Base-by-base conservation (phyloP, 768 basidiomycete species). In the Clavaria fumosa region DNA sequence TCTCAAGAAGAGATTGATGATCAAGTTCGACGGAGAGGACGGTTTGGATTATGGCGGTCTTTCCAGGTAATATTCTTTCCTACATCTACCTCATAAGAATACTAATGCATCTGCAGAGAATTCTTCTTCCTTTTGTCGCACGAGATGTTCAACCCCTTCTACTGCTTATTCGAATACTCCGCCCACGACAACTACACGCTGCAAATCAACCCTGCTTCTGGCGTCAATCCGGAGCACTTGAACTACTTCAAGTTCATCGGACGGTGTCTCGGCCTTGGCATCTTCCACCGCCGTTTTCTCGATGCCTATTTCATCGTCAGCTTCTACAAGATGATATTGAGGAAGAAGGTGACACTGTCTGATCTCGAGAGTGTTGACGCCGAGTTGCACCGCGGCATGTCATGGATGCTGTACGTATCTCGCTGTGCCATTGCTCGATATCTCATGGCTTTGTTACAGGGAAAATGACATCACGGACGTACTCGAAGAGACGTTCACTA, bases 181-280 rank as follows among this genome's bases (percentile, higher is more conserved):
- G 95, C 95, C 14, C 93, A 96, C 63, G 95, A 97, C 68, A 97
- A 99, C 61, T 99, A 99, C 55, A 97, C 95, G 7, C 78, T 99
- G 20, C 95, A 99, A 60, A 97, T 99, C 59, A 97, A 97, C 61
- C 93, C 93, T 9, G 90, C 89, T 7, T 95, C 90, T 23, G 86
- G 86, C 30, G 88, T 99, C 48, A 99, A 99, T 57, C 95, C 95
- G 0, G 95, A 99, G 60, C 95, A 99, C 60, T 61, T 99, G 55
- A 97, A 97, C 64, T 99, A 97, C 64, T 97, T 97, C 81, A 96
- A 97, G 63, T 97, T 99, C 59, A 97, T 99, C 46, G 95, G 95
- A 6, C 78, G 95, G 23, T 86, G 83, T 51, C 66, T 97, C 38
- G 90, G 91, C 37, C 70, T 97, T 31, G 93, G 86, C 46, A 97